Percentiles rank a stretch among this genome's conserved stretches.
phyloP scores from a whole-genome alignment of 2,329 filamentous ascomycete species.

The Trichophyton schoenleinii region DNA sequence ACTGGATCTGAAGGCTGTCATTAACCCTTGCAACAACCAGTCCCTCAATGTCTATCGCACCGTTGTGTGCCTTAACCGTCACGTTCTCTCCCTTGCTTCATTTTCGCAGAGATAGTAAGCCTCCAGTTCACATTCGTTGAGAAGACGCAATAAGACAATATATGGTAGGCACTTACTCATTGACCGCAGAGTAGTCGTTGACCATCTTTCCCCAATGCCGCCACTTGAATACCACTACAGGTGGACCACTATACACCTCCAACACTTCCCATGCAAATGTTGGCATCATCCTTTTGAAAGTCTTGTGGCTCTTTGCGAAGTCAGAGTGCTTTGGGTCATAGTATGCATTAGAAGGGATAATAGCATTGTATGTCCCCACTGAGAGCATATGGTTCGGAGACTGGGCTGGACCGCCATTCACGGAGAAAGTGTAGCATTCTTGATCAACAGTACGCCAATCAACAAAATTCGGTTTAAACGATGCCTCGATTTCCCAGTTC shows the following conservation, averaged over 20 bases:
- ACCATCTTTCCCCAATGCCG: constrained; percentile 57
- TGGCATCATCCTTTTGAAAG: constrained; percentile 62
- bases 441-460: constrained; percentile 56
- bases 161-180: constrained; percentile 39
- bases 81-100: constrained; percentile 50
- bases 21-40: constrained; percentile 51
- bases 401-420: constrained; percentile 49
- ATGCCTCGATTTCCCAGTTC: constrained; percentile 62
- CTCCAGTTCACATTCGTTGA: background rate
- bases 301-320: constrained; percentile 54
- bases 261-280: constrained; percentile 59
- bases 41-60: constrained; percentile 50
- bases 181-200: constrained; percentile 52
- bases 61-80: constrained; percentile 48
- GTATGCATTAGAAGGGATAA: constrained; percentile 51
- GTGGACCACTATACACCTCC: constrained; percentile 54
- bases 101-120: background rate
- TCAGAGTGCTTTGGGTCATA: constrained; percentile 51
- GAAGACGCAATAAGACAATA: too few relatives aligned
- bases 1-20: constrained; percentile 45
- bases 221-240: constrained; percentile 52
- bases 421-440: constrained; percentile 48
- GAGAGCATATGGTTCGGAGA: constrained; percentile 52
- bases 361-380: constrained; percentile 57
- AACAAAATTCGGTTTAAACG: constrained; percentile 48